Percentiles rank a stretch among this genome's conserved stretches.
phyloP scores from a whole-genome alignment of 148 eudicot species.

The Nyssa sinensis region DNA sequence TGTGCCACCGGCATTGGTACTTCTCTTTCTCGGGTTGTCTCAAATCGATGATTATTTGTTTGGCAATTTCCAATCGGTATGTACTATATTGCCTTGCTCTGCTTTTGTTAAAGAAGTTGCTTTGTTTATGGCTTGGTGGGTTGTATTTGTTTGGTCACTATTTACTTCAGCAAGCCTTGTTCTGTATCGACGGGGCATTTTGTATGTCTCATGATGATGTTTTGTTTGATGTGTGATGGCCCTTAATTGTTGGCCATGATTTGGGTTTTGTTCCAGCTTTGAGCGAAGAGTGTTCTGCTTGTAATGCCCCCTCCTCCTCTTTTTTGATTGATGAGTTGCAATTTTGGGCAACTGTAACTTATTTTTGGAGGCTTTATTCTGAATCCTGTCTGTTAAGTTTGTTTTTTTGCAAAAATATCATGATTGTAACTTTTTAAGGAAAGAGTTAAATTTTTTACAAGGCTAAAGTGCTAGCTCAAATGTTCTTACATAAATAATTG shows the following conservation, averaged over 20 bases:
- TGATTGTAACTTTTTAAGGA: not conserved
- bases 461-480: not conserved
- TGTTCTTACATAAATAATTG: not conserved
- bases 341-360: slow-evolving; percentile 7
- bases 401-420: not conserved
- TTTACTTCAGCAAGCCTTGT: slow-evolving; percentile 57
- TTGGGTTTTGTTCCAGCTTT: slow-evolving; percentile 11
- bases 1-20: slow-evolving; percentile 61
- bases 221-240: not conserved
- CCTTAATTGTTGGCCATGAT: not conserved
- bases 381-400: not conserved
- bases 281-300: slow-evolving; percentile 20
- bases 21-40: slow-evolving; percentile 74
- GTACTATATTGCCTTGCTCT: slow-evolving; percentile 52
- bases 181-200: slow-evolving; percentile 71
- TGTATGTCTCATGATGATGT: slow-evolving; percentile 67
- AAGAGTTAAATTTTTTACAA: not conserved
- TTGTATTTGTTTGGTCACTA: slow-evolving; percentile 67
- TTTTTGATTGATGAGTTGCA: slow-evolving; percentile 1
- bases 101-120: slow-evolving; percentile 59
- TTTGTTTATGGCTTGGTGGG: slow-evolving; percentile 89
- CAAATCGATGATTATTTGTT: slow-evolving; percentile 49
- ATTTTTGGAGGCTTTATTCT: not conserved
- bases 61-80: slow-evolving; percentile 34
- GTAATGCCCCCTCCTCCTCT: slow-evolving; percentile 18